A percentile compares a stretch with the other conserved stretches of the same genome.
Conservation (phyloP, 192 early-diverging fungal species). For the Pilaira anomala region DNA sequence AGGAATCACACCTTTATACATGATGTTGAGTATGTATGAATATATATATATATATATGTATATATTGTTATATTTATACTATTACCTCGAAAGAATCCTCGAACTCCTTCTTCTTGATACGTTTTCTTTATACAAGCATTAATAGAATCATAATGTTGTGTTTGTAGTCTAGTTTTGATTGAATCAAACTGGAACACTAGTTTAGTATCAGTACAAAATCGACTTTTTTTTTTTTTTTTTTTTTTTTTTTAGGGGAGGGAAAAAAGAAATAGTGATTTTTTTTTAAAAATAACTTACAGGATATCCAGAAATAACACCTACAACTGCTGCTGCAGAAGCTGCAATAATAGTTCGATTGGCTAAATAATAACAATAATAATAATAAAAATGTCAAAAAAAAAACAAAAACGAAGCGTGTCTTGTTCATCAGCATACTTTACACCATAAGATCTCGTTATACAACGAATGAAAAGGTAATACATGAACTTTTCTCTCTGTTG, state of each 20-base stretch:
- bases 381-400: too few relatives aligned
- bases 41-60: too few relatives aligned
- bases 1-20: constrained; percentile 61
- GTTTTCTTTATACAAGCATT: constrained; percentile 73
- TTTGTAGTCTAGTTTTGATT: constrained; percentile 97
- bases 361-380: too few relatives aligned
- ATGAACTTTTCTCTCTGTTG: background rate
- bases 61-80: too few relatives aligned
- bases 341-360: constrained; percentile 61
- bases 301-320: constrained; percentile 65
- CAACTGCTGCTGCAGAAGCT: constrained; percentile 67
- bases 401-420: background rate
- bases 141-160: constrained; percentile 78
- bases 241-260: too few relatives aligned
- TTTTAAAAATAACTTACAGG: constrained; percentile 48
- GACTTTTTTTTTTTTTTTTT: constrained; percentile 1
- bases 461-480: constrained; percentile 4
- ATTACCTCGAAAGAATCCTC: constrained; percentile 83
- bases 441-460: constrained; percentile 6
- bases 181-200: constrained; percentile 74
- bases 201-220: background rate
- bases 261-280: too few relatives aligned
- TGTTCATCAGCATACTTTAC: background rate
- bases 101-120: constrained; percentile 73
- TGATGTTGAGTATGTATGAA: too few relatives aligned